A percentile compares a stretch with the other conserved stretches of the same genome.
Conservation (phyloP, 805 yeast genomes). For the Sugiyamaella americana region DNA sequence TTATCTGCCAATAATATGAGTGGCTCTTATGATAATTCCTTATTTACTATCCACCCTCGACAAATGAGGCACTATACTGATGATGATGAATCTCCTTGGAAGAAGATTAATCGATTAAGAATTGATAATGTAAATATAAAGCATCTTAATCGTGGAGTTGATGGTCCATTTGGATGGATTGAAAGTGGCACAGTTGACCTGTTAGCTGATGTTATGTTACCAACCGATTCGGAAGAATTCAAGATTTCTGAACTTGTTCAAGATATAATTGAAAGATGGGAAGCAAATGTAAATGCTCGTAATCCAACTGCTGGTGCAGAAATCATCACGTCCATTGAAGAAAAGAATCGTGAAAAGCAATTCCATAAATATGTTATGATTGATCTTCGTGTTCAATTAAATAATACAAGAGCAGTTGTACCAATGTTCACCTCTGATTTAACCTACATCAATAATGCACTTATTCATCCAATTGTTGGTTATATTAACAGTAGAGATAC, state of each 20-base stretch:
- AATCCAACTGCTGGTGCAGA: slow-evolving; percentile 17
- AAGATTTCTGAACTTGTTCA: slow-evolving; percentile 33
- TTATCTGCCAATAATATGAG: slow-evolving; percentile 77
- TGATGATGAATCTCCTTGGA: slow-evolving; percentile 38
- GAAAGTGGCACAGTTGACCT: slow-evolving; percentile 87
- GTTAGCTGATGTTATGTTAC: slow-evolving; percentile 84
- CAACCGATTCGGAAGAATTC: slow-evolving; percentile 52
- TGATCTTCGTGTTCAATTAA: slow-evolving; percentile 72
- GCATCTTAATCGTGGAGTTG: slow-evolving; percentile 79
- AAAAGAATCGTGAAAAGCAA: slow-evolving; percentile 24
- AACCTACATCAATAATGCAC: slow-evolving; percentile 86
- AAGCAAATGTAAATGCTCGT: slow-evolving; percentile 25
- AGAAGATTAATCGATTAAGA: slow-evolving; percentile 66
- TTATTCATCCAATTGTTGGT: slow-evolving; percentile 90
- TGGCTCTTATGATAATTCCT: slow-evolving; percentile 88
- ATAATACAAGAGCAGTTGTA: slow-evolving; percentile 81
- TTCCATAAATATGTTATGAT: slow-evolving; percentile 58
- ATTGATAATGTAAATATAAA: slow-evolving; percentile 82
- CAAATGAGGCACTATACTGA: slow-evolving; percentile 43
- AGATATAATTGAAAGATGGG: slow-evolving; percentile 39
- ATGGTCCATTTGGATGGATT: slow-evolving; percentile 97
- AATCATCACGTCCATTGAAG: slow-evolving; percentile 29
- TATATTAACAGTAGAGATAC: slow-evolving; percentile 89
- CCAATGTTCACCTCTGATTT: slow-evolving; percentile 85
- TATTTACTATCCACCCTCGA: slow-evolving; percentile 83